Conservation (phyloP, 441 rosid species). For the Sinapis alba region DNA sequence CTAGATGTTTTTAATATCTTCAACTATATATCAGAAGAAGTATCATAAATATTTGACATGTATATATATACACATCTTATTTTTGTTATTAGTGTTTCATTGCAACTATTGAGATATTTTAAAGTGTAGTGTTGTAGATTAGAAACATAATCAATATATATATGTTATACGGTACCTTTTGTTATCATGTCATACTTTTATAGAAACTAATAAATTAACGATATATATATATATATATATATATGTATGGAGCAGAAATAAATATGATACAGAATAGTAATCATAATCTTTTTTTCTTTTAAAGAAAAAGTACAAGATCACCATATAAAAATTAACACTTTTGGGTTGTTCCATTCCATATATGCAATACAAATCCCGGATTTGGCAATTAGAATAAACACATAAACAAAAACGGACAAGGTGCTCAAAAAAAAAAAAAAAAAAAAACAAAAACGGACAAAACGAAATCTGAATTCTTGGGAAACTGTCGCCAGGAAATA, state of each 20-base stretch:
- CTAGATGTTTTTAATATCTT: neutral
- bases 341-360: slow-evolving; percentile 23
- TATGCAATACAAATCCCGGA: slow-evolving; percentile 38
- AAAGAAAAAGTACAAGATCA: neutral
- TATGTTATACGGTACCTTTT: neutral
- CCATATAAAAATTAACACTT: slow-evolving; percentile 2
- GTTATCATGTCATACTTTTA: neutral
- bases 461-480: slow-evolving; percentile 26
- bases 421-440: neutral
- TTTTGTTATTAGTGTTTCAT: neutral
- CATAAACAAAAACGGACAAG: slow-evolving; percentile 1
- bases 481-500: slow-evolving; percentile 25
- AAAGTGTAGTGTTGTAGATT: neutral
- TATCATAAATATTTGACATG: neutral
- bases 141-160: neutral
- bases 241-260: neutral
- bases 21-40: neutral
- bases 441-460: slow-evolving; percentile 1
- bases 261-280: neutral
- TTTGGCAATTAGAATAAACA: slow-evolving; percentile 28
- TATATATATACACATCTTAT: neutral
- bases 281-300: neutral
- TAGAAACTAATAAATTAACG: neutral
- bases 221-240: neutral
- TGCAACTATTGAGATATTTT: neutral